Evolutionary conservation across 108 stramenopile species (phyloP).

Genomic region (Chaetoceros muelleri): DNA sequence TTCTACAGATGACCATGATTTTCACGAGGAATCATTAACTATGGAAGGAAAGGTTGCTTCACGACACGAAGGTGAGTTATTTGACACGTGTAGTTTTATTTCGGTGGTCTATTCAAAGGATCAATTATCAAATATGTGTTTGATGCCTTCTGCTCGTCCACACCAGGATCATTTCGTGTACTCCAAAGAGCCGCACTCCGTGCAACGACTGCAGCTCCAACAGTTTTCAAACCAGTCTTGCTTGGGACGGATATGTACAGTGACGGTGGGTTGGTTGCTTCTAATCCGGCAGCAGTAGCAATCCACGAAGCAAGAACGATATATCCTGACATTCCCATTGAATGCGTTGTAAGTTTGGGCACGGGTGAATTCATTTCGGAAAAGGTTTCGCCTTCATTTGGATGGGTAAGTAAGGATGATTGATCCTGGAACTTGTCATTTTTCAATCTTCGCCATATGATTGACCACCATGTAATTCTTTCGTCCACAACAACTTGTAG

Average conservation of each 20-base stretch:
- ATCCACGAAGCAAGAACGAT: conserved; percentile 30
- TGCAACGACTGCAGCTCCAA: conserved; percentile 35
- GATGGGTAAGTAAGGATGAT: too few species aligned
- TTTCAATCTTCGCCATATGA: too few species aligned
- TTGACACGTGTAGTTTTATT: not conserved
- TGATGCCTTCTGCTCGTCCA: too few species aligned
- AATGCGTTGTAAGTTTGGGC: conserved; percentile 26
- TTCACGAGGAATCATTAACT: not conserved
- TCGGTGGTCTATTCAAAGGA: not conserved
- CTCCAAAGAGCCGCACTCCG: conserved; percentile 29
- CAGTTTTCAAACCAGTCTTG: conserved; percentile 36
- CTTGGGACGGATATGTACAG: conserved; percentile 30
- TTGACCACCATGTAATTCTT: too few species aligned
- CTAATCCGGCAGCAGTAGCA: conserved; percentile 33
- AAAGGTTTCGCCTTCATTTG: conserved; percentile 26
- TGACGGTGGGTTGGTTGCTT: conserved; percentile 37
- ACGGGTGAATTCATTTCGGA: conserved; percentile 21
- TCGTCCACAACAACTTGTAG: too few species aligned
- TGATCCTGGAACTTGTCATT: too few species aligned
- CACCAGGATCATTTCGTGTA: conserved; percentile 27
- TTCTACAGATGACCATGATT: conserved; percentile 8
- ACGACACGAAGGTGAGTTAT: conserved; percentile 22
- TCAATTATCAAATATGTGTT: too few species aligned
- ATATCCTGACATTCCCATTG: conserved; percentile 28
- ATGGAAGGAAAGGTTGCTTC: too few species aligned